Evolutionary conservation across 768 basidiomycete species (phyloP).

Genomic region (Paxillus involutus): DNA sequence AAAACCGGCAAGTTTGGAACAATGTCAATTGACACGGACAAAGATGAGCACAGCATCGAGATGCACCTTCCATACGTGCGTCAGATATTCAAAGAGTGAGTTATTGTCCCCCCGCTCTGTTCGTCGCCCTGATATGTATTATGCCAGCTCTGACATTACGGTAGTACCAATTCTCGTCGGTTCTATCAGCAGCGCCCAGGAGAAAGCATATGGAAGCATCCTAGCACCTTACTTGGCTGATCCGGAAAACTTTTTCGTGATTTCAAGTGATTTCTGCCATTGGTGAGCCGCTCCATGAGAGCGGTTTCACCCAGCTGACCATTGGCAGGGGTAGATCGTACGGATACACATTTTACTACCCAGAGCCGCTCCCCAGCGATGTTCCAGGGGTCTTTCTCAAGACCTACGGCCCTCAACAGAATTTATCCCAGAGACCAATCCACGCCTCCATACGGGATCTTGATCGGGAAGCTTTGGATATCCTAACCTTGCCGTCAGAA

Average conservation of each 20-base stretch:
- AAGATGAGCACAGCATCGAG: conserved; percentile 96
- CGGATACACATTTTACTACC: conserved; percentile 86
- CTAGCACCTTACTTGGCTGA: conserved; percentile 79
- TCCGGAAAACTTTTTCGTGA: conserved; percentile 81
- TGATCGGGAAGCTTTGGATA: conserved; percentile 84
- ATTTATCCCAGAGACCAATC: conserved; percentile 58
- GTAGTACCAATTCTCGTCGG: conserved; percentile 94
- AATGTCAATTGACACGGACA: conserved; percentile 71
- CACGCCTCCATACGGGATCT: conserved; percentile 79
- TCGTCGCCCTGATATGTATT: conserved; percentile 3
- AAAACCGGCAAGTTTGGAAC: conserved; percentile 52
- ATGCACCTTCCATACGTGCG: conserved; percentile 95
- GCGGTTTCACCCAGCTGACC: background rate
- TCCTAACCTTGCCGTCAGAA: conserved; percentile 56
- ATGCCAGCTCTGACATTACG: conserved; percentile 62
- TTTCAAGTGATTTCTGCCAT: conserved; percentile 98
- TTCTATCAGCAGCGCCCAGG: conserved; percentile 57
- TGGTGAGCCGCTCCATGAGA: conserved; percentile 54
- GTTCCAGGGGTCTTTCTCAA: conserved; percentile 51
- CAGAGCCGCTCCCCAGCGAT: conserved; percentile 51
- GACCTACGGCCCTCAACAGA: conserved; percentile 38
- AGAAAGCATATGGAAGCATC: conserved; percentile 63
- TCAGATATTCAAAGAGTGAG: conserved; percentile 79
- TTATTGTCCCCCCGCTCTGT: background rate
- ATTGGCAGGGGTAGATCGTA: conserved; percentile 75